These are phyloP conservation scores for Saccharomyces hybrid DNA, from an alignment of 1,139 yeast genomes.

Conservation along the genomic window DNA sequence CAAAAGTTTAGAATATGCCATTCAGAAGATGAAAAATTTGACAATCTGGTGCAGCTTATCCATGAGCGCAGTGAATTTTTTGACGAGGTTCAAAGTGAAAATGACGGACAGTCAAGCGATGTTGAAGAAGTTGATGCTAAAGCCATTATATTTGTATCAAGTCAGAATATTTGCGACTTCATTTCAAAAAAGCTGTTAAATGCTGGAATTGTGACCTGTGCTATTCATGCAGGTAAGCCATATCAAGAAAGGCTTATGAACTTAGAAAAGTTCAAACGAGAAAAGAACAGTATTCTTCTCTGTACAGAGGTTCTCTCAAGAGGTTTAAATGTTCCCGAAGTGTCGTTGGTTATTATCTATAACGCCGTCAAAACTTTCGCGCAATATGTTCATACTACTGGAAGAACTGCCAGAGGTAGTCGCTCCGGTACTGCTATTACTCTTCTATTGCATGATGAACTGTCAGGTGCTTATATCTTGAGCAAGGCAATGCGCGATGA, in stretches of 20 bases:
- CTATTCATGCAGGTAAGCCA: constrained; percentile 91
- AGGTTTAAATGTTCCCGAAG: constrained; percentile 83
- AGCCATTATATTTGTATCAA: constrained; percentile 75
- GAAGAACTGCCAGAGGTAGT: constrained; percentile 95
- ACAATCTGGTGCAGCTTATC: constrained; percentile 46
- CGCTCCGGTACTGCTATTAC: constrained; percentile 71
- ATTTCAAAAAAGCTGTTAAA: constrained; percentile 51
- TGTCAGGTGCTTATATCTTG: constrained; percentile 64
- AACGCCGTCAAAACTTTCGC: constrained; percentile 92
- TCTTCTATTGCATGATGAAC: constrained; percentile 48
- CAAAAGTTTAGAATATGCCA: constrained; percentile 63
- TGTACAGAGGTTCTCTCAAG: constrained; percentile 96
- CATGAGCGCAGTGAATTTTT: constrained; percentile 33
- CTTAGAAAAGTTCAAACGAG: constrained; percentile 61
- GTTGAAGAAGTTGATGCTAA: constrained; percentile 38
- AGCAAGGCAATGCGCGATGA: constrained; percentile 52
- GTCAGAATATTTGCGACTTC: constrained; percentile 74
- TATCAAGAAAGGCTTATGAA: constrained; percentile 78
- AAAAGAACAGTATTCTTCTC: constrained; percentile 50
- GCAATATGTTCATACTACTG: constrained; percentile 93
- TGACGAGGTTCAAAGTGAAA: constrained; percentile 15
- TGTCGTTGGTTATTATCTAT: constrained; percentile 72
- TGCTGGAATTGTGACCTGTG: constrained; percentile 51
- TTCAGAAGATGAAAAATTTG: constrained; percentile 46
- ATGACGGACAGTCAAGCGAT: constrained; percentile 23